Base-by-base conservation (phyloP, 108 stramenopile species). In the Nannochloropsis granulata region DNA sequence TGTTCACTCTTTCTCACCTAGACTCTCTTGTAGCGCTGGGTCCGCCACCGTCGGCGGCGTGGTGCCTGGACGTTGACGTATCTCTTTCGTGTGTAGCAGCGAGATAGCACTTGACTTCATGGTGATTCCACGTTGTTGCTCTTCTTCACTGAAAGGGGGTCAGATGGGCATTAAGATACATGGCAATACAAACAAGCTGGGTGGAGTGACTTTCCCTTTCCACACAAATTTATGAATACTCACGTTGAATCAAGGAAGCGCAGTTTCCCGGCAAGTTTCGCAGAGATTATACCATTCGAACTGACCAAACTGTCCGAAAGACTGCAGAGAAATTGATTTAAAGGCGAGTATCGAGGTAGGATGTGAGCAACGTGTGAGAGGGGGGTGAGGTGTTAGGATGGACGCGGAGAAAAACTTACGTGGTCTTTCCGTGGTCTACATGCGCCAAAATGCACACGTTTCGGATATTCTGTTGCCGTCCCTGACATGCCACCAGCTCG, bases 51-150 rank as follows among this genome's bases (percentile, higher is more conserved):
- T 34, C 34, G 34, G 34, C 34, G 34, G 34, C 34, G 34, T 34
- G 5, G 34, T 3, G 34, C 34, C 34, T 34, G 56, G 56, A 3
- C 16, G n/a, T n/a, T n/a, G 56, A n/a, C 56, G 56, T 0, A 3
- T 71, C n/a, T 71, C n/a, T n/a, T 71, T 71, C 8, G 56, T 71
- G 10, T 71, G 56, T 71, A 71, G 56, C 11, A 80, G 24, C 14
- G 24, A 80, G 13, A 25, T 80, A 24, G 79, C 24, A 80, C 24
- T 80, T 25, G 25, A 13, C 44, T 95, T 91, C 96, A 99, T 98
- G 34, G 98, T 99, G 81, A 99, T 99, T 13, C 98, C 98, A 26
- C 98, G 92, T n/a, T 95, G 92, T 84, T 92, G 92, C 86, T 92
- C 92, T 89, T 97, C 96, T 88, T 97, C 97, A 86, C 86, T 86